Base-by-base conservation (phyloP, 176 grass and related monocot species). In the Oryza brachyantha region DNA sequence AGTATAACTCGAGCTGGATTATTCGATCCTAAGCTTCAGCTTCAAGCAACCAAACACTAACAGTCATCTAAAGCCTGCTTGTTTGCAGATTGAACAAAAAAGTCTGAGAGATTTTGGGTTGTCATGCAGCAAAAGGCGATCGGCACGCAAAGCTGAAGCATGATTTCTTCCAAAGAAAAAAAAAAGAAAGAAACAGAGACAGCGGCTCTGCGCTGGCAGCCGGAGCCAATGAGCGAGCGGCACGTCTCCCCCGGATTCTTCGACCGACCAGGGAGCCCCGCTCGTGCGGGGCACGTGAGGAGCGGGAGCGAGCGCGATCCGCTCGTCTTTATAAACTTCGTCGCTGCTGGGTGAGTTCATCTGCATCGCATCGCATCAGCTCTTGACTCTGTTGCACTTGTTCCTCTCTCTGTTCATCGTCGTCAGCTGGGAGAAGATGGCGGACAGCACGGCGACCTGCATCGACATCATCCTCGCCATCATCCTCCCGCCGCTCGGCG, bases 401-500 rank as follows among this genome's bases (percentile, higher is more conserved):
- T 32, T 29, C 40, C 19, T 3, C 5, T 71, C 27, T 7, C 37
- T 13, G 13, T 3, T 3, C 10, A 3, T 32, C 27, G 70, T 50
- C 28, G 17, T 50, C 21, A 19, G 67, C 24, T 45, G 7, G 41
- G 36, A 3, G 5, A 32, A 65, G 19, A 93, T 93, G 93, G 79
- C 93, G 42, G 88, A 89, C 72, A n/a, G 42, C 70, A 82, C 94
- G 66, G 91, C 85, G 29, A 94, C 61, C 73, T 97, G 82, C 89
- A 77, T 97, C 85, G 94, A 97, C 83, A 97, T 97, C 76, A 61
- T 97, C 68, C 86, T 97, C 32, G 94, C 94, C 78, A 92, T 97
- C 81, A 92, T 97, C 86, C 82, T 97, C 17, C 94, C 94, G 67
- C 94, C 94, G 10, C 94, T 97, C 72, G 94, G 94, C 3, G 94